A percentile compares a stretch with the other conserved stretches of the same genome.
phyloP scores from a whole-genome alignment of 2,329 filamentous ascomycete genomes.

The Geoglossum cookeanum region DNA sequence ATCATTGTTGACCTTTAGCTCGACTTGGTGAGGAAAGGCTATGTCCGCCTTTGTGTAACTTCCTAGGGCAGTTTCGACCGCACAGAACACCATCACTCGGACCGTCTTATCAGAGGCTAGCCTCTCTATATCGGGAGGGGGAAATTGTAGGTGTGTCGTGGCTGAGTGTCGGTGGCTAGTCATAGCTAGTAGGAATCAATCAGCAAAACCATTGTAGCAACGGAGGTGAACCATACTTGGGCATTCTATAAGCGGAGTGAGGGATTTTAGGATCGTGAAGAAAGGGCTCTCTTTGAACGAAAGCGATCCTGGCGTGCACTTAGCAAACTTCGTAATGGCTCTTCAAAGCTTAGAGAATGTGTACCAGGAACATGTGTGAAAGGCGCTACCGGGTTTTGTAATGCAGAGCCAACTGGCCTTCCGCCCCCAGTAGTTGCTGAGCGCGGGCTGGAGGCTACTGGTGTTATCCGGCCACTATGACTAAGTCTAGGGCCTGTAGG shows the following conservation, averaged over 20 bases:
- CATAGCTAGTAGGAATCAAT: conserved; percentile 10
- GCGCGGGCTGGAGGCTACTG: neutral
- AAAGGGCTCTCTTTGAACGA: conserved; percentile 68
- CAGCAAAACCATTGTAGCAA: neutral
- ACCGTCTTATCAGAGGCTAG: conserved; percentile 41
- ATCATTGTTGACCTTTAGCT: conserved; percentile 73
- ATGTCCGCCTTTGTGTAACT: conserved; percentile 47
- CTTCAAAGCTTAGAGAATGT: neutral
- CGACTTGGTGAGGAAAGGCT: conserved; percentile 77
- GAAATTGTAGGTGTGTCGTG: neutral
- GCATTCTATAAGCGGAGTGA: conserved; percentile 47
- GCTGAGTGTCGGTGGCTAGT: conserved; percentile 4
- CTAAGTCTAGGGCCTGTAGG: neutral
- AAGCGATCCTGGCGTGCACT: conserved; percentile 20
- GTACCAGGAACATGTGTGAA: conserved; percentile 1
- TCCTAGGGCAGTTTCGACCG: conserved; percentile 38
- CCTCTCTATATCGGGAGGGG: conserved; percentile 22
- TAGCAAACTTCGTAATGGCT: neutral
- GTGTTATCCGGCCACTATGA: neutral
- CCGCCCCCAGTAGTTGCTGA: neutral
- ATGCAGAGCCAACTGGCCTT: neutral
- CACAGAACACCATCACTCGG: conserved; percentile 70
- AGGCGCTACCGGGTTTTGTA: neutral
- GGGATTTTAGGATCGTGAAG: conserved; percentile 46
- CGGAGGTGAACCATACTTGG: conserved; percentile 38